These are phyloP conservation scores for Cystobasidium pallidum DNA, from an alignment of 1,284 basidiomycete species.

Conservation along the genomic window DNA sequence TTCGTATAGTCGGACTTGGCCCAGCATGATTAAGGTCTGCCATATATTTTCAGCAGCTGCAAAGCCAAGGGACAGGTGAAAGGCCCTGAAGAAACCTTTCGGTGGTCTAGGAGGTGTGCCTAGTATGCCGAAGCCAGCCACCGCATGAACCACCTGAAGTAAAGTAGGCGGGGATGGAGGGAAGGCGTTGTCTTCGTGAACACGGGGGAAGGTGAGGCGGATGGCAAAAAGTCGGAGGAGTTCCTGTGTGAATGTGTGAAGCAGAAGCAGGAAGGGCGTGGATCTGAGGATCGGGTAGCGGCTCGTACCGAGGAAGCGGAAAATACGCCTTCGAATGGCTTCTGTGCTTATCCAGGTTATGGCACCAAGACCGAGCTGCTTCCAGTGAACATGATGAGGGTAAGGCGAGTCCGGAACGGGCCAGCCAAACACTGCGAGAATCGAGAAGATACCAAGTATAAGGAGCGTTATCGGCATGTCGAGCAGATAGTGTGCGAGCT, in stretches of 20 bases:
- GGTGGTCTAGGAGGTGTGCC: slow-evolving; percentile 29
- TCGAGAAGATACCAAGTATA: slow-evolving; percentile 29
- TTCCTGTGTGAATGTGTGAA: slow-evolving; percentile 21
- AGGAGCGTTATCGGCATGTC: slow-evolving; percentile 37
- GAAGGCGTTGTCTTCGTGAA: background rate
- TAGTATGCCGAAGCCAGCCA: background rate
- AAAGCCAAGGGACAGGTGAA: slow-evolving; percentile 40
- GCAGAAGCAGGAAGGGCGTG: slow-evolving; percentile 19
- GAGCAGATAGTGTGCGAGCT: slow-evolving; percentile 27
- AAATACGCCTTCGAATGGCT: slow-evolving; percentile 32
- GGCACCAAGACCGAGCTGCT: slow-evolving; percentile 24
- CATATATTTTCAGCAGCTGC: slow-evolving; percentile 39
- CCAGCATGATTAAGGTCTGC: slow-evolving; percentile 33
- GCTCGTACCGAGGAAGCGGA: slow-evolving; percentile 18
- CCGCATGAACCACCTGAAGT: background rate
- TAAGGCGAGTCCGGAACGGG: slow-evolving; percentile 34
- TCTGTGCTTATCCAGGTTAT: slow-evolving; percentile 38
- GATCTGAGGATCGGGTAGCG: slow-evolving; percentile 16
- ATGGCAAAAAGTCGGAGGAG: slow-evolving; percentile 32
- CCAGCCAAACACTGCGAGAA: slow-evolving; percentile 39
- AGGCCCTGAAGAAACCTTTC: slow-evolving; percentile 41
- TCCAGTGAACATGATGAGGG: slow-evolving; percentile 35
- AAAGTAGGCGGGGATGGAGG: slow-evolving; percentile 11
- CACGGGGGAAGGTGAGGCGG: slow-evolving; percentile 22
- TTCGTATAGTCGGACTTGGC: slow-evolving; percentile 29